Evolutionary conservation across 768 basidiomycete species (phyloP), one percentile per base, ranked within the genome.

Genomic region (Albatrellus ellisii): DNA sequence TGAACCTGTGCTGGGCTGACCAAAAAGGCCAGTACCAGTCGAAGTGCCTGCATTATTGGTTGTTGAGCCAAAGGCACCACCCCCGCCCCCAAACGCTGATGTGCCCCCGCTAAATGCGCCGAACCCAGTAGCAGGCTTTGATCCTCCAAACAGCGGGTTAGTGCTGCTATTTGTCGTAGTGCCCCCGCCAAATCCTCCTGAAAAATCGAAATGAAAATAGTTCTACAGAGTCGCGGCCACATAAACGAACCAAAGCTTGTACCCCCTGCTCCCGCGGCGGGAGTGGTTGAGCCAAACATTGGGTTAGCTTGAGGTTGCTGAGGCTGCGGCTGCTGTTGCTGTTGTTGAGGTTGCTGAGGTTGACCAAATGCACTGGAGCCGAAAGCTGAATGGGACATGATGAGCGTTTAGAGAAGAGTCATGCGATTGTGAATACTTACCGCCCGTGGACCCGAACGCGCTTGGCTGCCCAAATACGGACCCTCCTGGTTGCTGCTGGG

Each of bases 101-200:
- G 69, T 64, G 24, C 70, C 73, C 31, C 75, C 76, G 36, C 78
- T 69, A 57, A 86, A 86, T 45, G 79, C 72, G 52, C 85, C 81
- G 59, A 90, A 88, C 10, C 80, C 84, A 9, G 75, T 65, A 4
- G 77, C 56, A 29, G 83, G 81, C 54, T 88, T 87, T 24, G 77
- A 57, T 34, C 64, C 69, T 27, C 78, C 79, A 46, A 87, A 87
- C 31, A 74, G 58, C 41, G 72, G 17, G 52, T 44, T 33, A 53
- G 55, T 33, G 59, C 35, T 65, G 28, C 54, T 59, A 42, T 64
- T 49, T 25, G 63, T 52, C 48, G 60, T 72, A 42, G 50, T 46
- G 22, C 29, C 21, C n/a, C 46, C 50, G 22, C 64, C 65, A 49
- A 72, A 71, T 15, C 64, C 52, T 26, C 69, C 21, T 45, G 29